These are phyloP conservation scores for Trametes cingulata DNA, from an alignment of 768 basidiomycete species.

Conservation along the genomic window DNA sequence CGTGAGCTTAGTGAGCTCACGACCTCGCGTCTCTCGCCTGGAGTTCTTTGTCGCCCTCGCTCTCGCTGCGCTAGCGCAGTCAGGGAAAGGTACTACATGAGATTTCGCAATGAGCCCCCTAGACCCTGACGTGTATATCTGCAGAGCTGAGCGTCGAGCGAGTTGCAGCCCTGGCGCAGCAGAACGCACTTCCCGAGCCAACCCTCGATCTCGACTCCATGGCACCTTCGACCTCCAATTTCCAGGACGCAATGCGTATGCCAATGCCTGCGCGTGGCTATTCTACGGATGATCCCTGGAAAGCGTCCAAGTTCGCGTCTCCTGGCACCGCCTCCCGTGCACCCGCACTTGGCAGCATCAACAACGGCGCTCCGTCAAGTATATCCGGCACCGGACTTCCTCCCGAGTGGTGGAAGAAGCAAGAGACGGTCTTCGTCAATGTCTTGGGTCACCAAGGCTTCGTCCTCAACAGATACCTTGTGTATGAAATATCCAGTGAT, in stretches of 20 bases:
- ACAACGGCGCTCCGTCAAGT: constrained; percentile 55
- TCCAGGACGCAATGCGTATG: constrained; percentile 36
- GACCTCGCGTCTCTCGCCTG: constrained; percentile 76
- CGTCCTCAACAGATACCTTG: constrained; percentile 82
- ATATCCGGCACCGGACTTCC: constrained; percentile 74
- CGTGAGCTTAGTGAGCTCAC: constrained; percentile 83
- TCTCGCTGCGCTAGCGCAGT: constrained; percentile 83
- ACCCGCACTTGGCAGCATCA: constrained; percentile 26
- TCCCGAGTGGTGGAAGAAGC: constrained; percentile 84
- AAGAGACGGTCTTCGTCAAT: constrained; percentile 69
- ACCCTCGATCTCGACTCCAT: constrained; percentile 62
- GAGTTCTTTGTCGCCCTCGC: constrained; percentile 93
- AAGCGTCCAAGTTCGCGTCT: constrained; percentile 23
- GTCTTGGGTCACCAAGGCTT: constrained; percentile 90
- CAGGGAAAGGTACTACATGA: constrained; percentile 60
- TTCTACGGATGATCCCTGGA: constrained; percentile 66
- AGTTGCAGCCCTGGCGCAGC: constrained; percentile 73
- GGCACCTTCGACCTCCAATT: constrained; percentile 53
- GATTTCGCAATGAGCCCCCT: neutral
- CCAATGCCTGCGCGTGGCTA: constrained; percentile 49
- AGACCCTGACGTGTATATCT: neutral
- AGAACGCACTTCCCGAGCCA: constrained; percentile 79
- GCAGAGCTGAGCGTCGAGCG: constrained; percentile 81
- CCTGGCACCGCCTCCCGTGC: constrained; percentile 17
- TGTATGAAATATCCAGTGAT: constrained; percentile 80